Evolutionary conservation across 176 grass and related monocot genomes (phyloP).

Genomic region (Triticum urartu): DNA sequence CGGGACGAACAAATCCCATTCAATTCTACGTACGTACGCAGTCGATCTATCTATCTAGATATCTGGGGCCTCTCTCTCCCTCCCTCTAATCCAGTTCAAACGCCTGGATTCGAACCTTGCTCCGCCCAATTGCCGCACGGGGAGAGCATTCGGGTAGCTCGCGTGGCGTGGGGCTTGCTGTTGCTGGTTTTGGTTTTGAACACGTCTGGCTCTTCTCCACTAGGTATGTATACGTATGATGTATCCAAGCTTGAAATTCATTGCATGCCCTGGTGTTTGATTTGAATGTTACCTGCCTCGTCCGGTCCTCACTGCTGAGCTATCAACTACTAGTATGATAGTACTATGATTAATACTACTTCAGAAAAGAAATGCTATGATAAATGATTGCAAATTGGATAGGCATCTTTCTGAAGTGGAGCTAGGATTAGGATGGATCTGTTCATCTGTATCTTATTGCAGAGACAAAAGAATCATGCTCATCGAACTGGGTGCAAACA

Average conservation of each 20-base stretch:
- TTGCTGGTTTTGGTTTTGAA: conserved; percentile 26
- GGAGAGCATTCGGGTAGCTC: no score
- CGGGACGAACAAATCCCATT: background rate
- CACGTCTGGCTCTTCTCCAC: background rate
- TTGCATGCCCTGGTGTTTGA: no score
- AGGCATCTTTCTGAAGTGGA: background rate
- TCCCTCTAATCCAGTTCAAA: background rate
- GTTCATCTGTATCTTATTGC: background rate
- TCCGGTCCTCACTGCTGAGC: background rate
- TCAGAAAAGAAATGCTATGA: no score
- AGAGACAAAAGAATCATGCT: background rate
- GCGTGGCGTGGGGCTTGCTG: background rate
- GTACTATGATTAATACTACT: no score
- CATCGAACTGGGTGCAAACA: background rate
- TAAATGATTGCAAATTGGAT: background rate
- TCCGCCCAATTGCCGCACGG: background rate
- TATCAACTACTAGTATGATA: no score
- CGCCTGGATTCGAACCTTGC: conserved; percentile 29
- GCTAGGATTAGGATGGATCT: background rate
- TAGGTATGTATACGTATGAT: background rate
- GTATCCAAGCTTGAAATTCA: background rate
- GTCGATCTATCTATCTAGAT: no score
- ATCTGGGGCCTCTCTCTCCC: background rate
- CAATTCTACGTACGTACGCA: conserved; percentile 1
- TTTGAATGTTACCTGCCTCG: no score